Conservation (phyloP, 108 stramenopile species). For the Skeletonema grethae region DNA sequence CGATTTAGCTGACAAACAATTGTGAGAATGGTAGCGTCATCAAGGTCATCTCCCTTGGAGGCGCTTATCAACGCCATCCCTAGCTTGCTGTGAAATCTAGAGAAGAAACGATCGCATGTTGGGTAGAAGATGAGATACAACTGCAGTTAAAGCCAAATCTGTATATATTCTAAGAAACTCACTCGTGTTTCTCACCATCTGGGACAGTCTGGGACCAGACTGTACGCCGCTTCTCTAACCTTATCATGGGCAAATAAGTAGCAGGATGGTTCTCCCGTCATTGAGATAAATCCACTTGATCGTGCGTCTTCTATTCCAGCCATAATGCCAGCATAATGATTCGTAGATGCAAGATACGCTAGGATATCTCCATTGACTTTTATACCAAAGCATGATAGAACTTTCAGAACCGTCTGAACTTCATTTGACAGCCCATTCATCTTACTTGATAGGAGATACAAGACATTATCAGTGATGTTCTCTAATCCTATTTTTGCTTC, state of each 20-base stretch:
- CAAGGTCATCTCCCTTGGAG: slow-evolving; percentile 2
- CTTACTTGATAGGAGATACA: slow-evolving; percentile 39
- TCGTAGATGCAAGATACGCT: not conserved
- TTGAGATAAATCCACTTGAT: slow-evolving; percentile 27
- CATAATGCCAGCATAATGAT: slow-evolving; percentile 3
- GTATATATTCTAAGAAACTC: not conserved
- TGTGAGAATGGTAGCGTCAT: not conserved
- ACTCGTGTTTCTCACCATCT: slow-evolving; percentile 14
- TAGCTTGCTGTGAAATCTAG: slow-evolving; percentile 5
- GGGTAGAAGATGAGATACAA: slow-evolving; percentile 1
- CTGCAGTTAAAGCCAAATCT: too few relatives aligned
- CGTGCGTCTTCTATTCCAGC: slow-evolving; percentile 14
- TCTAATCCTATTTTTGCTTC: slow-evolving; percentile 16
- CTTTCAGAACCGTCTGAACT: slow-evolving; percentile 27
- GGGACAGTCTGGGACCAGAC: slow-evolving; percentile 39
- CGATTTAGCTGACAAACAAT: slow-evolving; percentile 10
- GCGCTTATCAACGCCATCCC: not conserved
- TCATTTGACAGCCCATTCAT: slow-evolving; percentile 30
- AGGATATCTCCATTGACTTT: slow-evolving; percentile 21
- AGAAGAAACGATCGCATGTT: slow-evolving; percentile 4
- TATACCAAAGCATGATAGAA: slow-evolving; percentile 44
- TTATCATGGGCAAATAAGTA: slow-evolving; percentile 56
- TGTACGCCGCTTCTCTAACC: slow-evolving; percentile 62
- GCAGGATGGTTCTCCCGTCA: not conserved
- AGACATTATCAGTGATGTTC: slow-evolving; percentile 45